phyloP scores from a whole-genome alignment of 768 basidiomycete genomes.

The Fomitopsis pulvina region DNA sequence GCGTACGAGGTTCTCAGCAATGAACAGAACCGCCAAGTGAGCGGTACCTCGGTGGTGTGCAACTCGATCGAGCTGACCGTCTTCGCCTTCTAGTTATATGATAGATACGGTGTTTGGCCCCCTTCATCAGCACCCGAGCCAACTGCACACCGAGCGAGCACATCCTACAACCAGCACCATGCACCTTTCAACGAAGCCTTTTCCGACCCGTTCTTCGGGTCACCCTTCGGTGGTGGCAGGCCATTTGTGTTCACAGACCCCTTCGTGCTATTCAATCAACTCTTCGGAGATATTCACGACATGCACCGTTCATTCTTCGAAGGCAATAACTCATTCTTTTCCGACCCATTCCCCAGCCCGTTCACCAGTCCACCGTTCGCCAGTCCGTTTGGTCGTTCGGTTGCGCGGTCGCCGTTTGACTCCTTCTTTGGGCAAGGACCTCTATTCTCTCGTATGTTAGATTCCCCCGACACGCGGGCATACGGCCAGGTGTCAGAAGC shows the following conservation, averaged over 20 bases:
- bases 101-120: constrained; percentile 69
- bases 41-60: constrained; percentile 11
- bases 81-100: constrained; percentile 44
- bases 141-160: constrained; percentile 1
- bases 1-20: constrained; percentile 74
- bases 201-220: constrained; percentile 36
- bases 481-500: constrained; percentile 24
- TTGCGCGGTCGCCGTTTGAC: constrained; percentile 9
- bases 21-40: constrained; percentile 47
- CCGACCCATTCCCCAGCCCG: constrained; percentile 7
- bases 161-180: not conserved
- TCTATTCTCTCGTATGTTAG: constrained; percentile 11
- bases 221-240: constrained; percentile 21
- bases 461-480: constrained; percentile 4
- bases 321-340: constrained; percentile 29
- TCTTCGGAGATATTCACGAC: constrained; percentile 48
- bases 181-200: constrained; percentile 26
- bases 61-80: not conserved
- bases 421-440: constrained; percentile 4
- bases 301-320: constrained; percentile 11
- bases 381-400: constrained; percentile 10
- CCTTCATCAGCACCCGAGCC: constrained; percentile 35
- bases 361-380: constrained; percentile 7
- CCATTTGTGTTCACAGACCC: constrained; percentile 62
- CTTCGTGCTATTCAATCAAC: constrained; percentile 64